phyloP scores from a whole-genome alignment of 306 rosid species.

The Argentina anserina region DNA sequence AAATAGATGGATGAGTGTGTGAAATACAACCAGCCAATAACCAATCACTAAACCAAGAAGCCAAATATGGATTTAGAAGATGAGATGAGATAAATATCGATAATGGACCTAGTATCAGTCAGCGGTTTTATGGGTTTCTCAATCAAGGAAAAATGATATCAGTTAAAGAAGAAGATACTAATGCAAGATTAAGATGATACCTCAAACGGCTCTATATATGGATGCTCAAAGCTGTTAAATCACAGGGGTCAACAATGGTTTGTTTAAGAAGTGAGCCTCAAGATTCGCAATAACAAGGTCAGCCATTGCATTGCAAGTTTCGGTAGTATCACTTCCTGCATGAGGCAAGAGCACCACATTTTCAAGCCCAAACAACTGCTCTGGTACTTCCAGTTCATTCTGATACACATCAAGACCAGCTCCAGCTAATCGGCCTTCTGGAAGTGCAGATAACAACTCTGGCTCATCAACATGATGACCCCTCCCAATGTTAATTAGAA shows the following conservation, averaged over 20 bases:
- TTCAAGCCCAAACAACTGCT: conserved; percentile 60
- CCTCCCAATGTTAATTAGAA: conserved; percentile 72
- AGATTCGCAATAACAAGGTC: conserved; percentile 69
- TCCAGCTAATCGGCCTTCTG: conserved; percentile 79
- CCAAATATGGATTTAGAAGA: neutral
- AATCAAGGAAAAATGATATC: conserved; percentile 8
- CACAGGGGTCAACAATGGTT: conserved; percentile 65
- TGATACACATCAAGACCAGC: conserved; percentile 86
- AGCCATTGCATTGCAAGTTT: conserved; percentile 72
- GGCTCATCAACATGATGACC: conserved; percentile 80
- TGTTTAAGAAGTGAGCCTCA: conserved; percentile 74
- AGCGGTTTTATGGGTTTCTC: neutral
- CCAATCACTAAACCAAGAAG: neutral
- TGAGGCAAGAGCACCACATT: conserved; percentile 79
- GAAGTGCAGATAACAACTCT: conserved; percentile 65
- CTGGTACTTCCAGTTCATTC: conserved; percentile 73
- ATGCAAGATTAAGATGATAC: neutral
- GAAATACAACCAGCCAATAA: neutral
- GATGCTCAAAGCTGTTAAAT: conserved; percentile 21
- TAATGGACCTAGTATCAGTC: neutral
- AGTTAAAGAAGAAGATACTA: conserved; percentile 1
- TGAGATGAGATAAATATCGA: neutral
- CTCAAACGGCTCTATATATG: neutral
- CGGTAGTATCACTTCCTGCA: conserved; percentile 62
- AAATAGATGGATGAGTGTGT: neutral